Percentiles rank a stretch among this genome's conserved stretches.
Conservation (phyloP, 140 eudicot species). For the Oenanthe javanica region DNA sequence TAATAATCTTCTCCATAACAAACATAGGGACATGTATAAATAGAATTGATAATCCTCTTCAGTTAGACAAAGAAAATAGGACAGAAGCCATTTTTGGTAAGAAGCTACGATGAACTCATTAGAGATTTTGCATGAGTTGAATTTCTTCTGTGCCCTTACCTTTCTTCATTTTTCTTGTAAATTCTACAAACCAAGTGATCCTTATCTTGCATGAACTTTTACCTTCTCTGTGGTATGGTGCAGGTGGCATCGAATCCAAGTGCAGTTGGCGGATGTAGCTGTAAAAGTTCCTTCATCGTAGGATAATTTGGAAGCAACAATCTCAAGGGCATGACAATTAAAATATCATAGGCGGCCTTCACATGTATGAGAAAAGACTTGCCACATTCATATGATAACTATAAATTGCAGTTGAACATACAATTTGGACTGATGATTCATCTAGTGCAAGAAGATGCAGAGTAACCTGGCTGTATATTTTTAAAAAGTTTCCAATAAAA, state of each 20-base stretch:
- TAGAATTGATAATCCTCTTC: neutral
- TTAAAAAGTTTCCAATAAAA: neutral
- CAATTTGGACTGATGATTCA: neutral
- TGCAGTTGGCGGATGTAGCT: slow-evolving; percentile 92
- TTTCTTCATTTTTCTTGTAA: neutral
- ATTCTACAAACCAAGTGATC: neutral
- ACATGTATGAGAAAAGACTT: neutral
- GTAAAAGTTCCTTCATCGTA: slow-evolving; percentile 87
- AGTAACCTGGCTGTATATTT: neutral
- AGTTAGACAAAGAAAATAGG: neutral
- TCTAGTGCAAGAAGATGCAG: neutral
- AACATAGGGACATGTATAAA: no score
- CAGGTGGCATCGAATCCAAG: slow-evolving; percentile 83
- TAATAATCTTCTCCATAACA: neutral
- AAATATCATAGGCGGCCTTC: neutral
- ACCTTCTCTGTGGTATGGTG: neutral
- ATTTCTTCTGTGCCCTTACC: neutral
- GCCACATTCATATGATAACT: neutral
- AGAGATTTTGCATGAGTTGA: neutral
- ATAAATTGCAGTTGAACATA: neutral
- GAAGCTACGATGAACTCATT: neutral
- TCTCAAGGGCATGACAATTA: neutral
- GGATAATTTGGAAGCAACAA: slow-evolving; percentile 21
- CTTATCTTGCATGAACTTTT: neutral
- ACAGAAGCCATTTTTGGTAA: neutral